Conservation (phyloP, 495 filamentous ascomycete species). For the Penicillium simplicissimum region DNA sequence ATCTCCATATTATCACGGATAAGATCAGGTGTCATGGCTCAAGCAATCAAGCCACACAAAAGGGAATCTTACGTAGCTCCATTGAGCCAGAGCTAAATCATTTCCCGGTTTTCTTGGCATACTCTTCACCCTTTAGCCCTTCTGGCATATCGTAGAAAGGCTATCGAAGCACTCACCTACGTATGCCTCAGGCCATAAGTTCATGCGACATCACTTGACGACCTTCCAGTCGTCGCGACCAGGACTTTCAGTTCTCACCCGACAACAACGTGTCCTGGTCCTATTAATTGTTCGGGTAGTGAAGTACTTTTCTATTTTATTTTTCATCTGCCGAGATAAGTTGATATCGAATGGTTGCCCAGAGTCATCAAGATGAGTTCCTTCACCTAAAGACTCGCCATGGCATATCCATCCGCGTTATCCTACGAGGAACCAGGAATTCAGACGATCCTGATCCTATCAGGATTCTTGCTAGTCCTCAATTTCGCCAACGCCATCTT, state of each 20-base stretch:
- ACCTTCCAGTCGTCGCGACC: background rate
- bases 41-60: background rate
- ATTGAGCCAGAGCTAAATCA: background rate
- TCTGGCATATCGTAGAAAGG: background rate
- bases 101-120: too few species aligned
- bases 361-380: background rate
- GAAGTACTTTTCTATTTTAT: too few species aligned
- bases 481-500: slow-evolving; percentile 60
- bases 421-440: slow-evolving; percentile 64
- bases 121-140: too few species aligned
- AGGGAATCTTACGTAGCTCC: background rate
- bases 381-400: background rate
- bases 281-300: background rate
- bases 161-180: background rate
- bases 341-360: background rate
- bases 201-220: background rate
- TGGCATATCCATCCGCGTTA: background rate
- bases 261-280: background rate
- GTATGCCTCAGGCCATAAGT: background rate
- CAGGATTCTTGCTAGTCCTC: slow-evolving; percentile 66
- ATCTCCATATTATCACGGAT: background rate
- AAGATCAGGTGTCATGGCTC: background rate
- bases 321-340: background rate
- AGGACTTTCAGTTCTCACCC: background rate
- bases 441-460: slow-evolving; percentile 56